Evolutionary conservation across 345 rosid species (phyloP), one percentile per base, ranked within the genome.

Genomic region (Raphanus sativus): DNA sequence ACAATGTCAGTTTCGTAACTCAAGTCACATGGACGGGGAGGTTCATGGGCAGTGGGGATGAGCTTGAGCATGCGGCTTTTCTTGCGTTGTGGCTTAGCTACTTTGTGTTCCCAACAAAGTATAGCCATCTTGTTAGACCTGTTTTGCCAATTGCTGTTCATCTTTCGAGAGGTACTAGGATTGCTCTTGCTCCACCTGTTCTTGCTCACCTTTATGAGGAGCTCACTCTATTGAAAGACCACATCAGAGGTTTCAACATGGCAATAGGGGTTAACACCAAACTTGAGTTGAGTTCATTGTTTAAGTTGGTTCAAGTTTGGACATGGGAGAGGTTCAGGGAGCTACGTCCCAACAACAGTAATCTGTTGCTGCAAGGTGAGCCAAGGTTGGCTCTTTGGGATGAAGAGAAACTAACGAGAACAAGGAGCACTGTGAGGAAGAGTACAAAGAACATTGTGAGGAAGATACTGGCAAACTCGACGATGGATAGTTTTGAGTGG

Each of bases 231-330:
- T 70, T 85, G 69, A 77, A 79, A 52, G 33, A 7, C 25, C 50
- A 40, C 30, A 76, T 83, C 30, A 21, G 16, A 17, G 21, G 8
- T 54, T 52, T 65, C 6, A 42, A 1, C 13, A 10, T 4, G 5
- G 5, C 6, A 26, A 8, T 24, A 34, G 40, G 40, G 40, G 9
- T 4, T 2, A 64, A 25, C 55, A 73, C 2, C 17, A 33, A 21
- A 12, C 33, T 79, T 6, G 55, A 62, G 1, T 3, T 85, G 17
- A 3, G 10, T 28, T 74, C 81, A 2, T 85, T 83, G 38, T 69
- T 85, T 58, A 84, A 78, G 45, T 36, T 86, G 36, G 82, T 87
- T 12, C 85, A 80, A 70, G 66, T 87, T 25, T 87, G 92, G 92
- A 71, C 77, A 11, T 84, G 89, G 86, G 87, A 84, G 76, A 86